Conservation (phyloP, 164 flowering plant genomes). For the Aristolochia contorta region DNA sequence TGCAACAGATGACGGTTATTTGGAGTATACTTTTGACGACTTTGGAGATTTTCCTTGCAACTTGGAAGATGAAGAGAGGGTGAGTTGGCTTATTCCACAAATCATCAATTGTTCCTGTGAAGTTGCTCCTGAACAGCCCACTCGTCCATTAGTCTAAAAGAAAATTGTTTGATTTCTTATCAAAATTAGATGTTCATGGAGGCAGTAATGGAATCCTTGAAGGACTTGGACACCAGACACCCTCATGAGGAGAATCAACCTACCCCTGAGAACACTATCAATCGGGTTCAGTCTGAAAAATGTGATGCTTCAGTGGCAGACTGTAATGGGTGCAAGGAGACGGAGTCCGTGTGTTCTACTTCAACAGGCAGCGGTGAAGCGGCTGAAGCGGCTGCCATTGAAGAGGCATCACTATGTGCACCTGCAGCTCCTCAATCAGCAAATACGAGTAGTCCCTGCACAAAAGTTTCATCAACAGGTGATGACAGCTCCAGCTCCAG, state of each 20-base stretch:
- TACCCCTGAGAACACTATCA: conserved; percentile 11
- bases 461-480: conserved; percentile 18
- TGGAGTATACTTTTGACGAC: conserved; percentile 66
- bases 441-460: too few relatives aligned
- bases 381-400: not conserved
- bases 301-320: conserved; percentile 16
- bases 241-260: conserved; percentile 27
- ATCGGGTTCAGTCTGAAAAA: conserved; percentile 12
- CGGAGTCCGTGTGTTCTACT: not conserved
- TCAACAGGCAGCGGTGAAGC: not conserved
- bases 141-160: not conserved
- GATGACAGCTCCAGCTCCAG: conserved; percentile 23
- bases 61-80: conserved; percentile 89
- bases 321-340: too few relatives aligned
- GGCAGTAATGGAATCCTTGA: conserved; percentile 70
- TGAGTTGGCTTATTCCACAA: conserved; percentile 6
- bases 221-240: conserved; percentile 44
- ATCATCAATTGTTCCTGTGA: too few relatives aligned
- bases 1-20: conserved; percentile 55
- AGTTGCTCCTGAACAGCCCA: not conserved
- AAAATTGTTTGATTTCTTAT: not conserved
- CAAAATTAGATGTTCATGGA: conserved; percentile 72
- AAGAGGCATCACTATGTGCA: too few relatives aligned
- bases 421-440: too few relatives aligned
- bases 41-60: conserved; percentile 60